phyloP scores from a whole-genome alignment of 2,329 filamentous ascomycete species.

The Cyphellophora europaea region DNA sequence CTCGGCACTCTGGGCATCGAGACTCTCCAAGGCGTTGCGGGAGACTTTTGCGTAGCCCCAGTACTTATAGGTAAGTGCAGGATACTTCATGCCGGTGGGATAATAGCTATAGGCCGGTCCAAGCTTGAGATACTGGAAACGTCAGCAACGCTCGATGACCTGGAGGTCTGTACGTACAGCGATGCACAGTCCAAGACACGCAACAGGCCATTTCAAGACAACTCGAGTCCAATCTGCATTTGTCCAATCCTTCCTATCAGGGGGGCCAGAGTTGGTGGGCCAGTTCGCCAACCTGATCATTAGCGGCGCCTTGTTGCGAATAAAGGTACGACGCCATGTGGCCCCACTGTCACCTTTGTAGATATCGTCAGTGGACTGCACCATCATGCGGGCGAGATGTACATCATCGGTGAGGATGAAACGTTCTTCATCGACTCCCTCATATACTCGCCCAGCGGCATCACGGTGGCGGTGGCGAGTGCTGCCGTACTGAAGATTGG shows the following conservation, averaged over 20 bases:
- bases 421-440: slow-evolving; percentile 3
- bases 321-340: slow-evolving; percentile 7
- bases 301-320: slow-evolving; percentile 5
- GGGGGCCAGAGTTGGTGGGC: no score
- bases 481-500: no score
- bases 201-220: slow-evolving; percentile 5
- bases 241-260: no score
- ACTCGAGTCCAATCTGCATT: no score
- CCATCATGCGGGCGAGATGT: slow-evolving; percentile 6
- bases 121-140: no score
- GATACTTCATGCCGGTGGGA: no score
- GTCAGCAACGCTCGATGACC: no score
- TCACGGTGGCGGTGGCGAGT: slow-evolving; percentile 4
- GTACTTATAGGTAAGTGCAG: slow-evolving; percentile 2
- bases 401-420: slow-evolving; percentile 2
- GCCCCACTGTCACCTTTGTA: slow-evolving; percentile 3
- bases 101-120: no score
- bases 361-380: slow-evolving; percentile 5
- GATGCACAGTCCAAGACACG: slow-evolving; percentile 2
- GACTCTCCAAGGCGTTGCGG: slow-evolving; percentile 4
- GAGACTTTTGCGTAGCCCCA: slow-evolving; percentile 7
- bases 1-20: background rate
- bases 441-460: slow-evolving; percentile 1
- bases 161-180: no score
- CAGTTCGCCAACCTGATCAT: slow-evolving; percentile 6